phyloP scores from a whole-genome alignment of 192 early-diverging fungal genomes.

The Entomortierella chlamydospora region DNA sequence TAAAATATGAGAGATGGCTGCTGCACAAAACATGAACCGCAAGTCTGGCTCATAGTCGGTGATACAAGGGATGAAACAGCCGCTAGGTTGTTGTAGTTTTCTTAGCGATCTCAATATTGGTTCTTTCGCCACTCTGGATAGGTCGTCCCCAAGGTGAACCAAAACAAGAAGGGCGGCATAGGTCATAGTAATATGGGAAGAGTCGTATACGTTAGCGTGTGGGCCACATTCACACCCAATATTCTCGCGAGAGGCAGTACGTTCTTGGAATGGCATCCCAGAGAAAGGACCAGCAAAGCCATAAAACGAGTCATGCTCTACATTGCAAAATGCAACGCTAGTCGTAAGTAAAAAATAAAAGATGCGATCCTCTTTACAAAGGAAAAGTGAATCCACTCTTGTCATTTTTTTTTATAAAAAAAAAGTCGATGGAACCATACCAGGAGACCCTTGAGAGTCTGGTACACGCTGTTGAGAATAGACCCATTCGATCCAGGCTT shows the following conservation, averaged over 20 bases:
- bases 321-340: background rate
- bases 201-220: slow-evolving; percentile 51
- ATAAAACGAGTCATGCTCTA: slow-evolving; percentile 54
- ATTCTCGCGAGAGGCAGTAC: background rate
- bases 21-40: slow-evolving; percentile 93
- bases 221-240: slow-evolving; percentile 27
- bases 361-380: too few relatives aligned
- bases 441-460: slow-evolving; percentile 4
- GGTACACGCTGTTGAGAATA: slow-evolving; percentile 92
- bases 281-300: slow-evolving; percentile 82
- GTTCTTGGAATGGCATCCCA: slow-evolving; percentile 60
- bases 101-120: slow-evolving; percentile 72
- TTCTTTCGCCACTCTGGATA: slow-evolving; percentile 80
- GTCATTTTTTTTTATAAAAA: too few relatives aligned
- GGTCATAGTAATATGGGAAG: slow-evolving; percentile 81
- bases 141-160: slow-evolving; percentile 89
- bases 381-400: too few relatives aligned
- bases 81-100: slow-evolving; percentile 78
- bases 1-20: slow-evolving; percentile 82
- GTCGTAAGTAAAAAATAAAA: too few relatives aligned
- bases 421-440: background rate
- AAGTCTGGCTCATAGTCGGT: slow-evolving; percentile 78
- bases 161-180: slow-evolving; percentile 90
- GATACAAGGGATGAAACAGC: slow-evolving; percentile 66
- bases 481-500: slow-evolving; percentile 93